Base-by-base conservation (phyloP, 179 eudicot species). In the Beta macrorhiza region DNA sequence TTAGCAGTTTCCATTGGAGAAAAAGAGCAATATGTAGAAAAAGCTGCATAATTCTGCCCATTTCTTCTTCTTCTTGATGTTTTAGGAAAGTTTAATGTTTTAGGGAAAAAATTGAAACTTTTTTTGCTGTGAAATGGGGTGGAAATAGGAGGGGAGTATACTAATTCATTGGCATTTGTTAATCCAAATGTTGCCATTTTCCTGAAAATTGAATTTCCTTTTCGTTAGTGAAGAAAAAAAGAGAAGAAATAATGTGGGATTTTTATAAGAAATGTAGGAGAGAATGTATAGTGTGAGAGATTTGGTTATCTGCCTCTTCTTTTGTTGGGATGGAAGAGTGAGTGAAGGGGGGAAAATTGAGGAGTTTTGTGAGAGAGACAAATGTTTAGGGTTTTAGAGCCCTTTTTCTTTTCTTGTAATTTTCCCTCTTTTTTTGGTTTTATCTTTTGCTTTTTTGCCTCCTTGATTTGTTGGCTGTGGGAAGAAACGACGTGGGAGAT, bases 1-100 rank as follows among this genome's bases (percentile, higher is more conserved):
- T 85, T 97, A 74, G 99, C 98, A 57, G 87, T 83, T 15, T 92
- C 97, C 87, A 89, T 85, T 9, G 91, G 87, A n/a, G 88, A 42
- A 32, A 89, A 90, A 37, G 97, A 83, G 51, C 85, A 81, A 5
- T 83, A 81, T 56, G 76, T 79, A 22, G 52, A 59, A 55, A 87
- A 79, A 0, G 65, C 12, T 25, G 57, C 59, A 71, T 15, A 80
- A 44, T 74, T 75, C 19, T 44, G 59, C 74, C 83, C 80, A 85
- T 77, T 84, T 84, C 81, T 77, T 74, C 56, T 51, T 22, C 56
- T 51, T 22, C 59, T 59, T 61, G 57, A 22, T 19, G n/a, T 15
- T 22, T 25, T 78, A 22, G 64, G 78, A 7, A 78, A 47, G 22
- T 22, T 19, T n/a, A 67, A 44, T 58, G 45, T 65, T 80, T 55